Base-by-base conservation (phyloP, 148 eudicot species). In the Silene uniflora region DNA sequence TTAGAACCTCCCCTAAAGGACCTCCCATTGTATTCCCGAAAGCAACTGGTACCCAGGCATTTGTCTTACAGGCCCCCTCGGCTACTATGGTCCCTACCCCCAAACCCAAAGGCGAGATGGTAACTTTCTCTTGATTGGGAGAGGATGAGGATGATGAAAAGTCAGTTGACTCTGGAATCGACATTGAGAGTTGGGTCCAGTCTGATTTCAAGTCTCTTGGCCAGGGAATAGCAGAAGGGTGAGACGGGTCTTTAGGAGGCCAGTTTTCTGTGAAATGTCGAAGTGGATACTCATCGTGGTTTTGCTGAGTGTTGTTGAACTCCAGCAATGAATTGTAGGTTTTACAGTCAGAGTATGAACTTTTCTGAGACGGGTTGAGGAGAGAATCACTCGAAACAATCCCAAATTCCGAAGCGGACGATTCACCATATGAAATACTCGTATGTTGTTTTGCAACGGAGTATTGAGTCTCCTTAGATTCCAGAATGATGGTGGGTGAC, bases 161-260 rank as follows among this genome's bases (percentile, higher is more conserved):
- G 61, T 82, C 88, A 0, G 84, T 69, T 67, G 89, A 74, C 84
- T 85, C 79, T 39, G 98, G 96, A 66, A 87, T 88, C 1, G 96
- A 88, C 92, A 93, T 93, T 7, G 97, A 91, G 64, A 91, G 91
- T 52, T 88, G 94, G 70, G 98, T 91, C 94, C 92, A 88, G 79
- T 93, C 98, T 0, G 92, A 83, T 80, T 91, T 91, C 60, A 84
- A 76, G 72, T 87, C 90, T 72, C 85, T 87, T 1, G 89, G 84
- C 95, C 91, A 90, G 6, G 83, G 71, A 55, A 78, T 67, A 23
- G 84, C 69, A 70, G 85, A 77, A 7, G 76, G 84, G 71, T 63
- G 75, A 25, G 95, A 74, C 59, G 77, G 87, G 73, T 87, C 86
- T 82, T 86, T 91, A 6, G 88, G 88, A 6, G 88, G 88, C 88